A percentile compares a stretch with the other conserved stretches of the same genome.
phyloP scores from a whole-genome alignment of 2,329 filamentous ascomycete species.

The Chaetomium sp. region DNA sequence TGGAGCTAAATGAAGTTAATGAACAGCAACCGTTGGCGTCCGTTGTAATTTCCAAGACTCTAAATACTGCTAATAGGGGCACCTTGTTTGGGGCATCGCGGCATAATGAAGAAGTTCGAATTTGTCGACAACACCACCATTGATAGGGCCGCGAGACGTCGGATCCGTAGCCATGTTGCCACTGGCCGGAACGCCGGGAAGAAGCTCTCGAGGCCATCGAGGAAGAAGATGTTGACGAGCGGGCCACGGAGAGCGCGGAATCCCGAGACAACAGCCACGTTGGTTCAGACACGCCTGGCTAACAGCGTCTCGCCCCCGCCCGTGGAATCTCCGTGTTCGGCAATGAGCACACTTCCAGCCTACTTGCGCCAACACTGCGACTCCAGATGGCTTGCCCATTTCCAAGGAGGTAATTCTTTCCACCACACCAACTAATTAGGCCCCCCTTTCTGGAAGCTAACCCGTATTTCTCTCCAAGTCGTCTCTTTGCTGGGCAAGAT shows the following conservation, averaged over 20 bases:
- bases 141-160: not conserved
- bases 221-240: not conserved
- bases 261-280: not conserved
- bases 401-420: not conserved
- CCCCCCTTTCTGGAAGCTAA: not conserved
- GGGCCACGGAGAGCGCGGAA: not conserved
- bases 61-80: no score
- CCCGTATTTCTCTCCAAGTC: not conserved
- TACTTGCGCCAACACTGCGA: not conserved
- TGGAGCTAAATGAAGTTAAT: no score
- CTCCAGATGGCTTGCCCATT: not conserved
- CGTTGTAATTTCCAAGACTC: no score
- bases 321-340: not conserved
- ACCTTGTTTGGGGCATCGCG: no score
- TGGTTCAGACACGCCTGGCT: not conserved
- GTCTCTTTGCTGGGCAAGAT: conserved; percentile 2
- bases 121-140: conserved; percentile 8
- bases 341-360: not conserved
- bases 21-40: no score
- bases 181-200: conserved; percentile 8
- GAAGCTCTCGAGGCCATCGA: conserved; percentile 7
- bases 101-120: conserved; percentile 4
- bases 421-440: not conserved
- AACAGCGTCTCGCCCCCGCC: not conserved
- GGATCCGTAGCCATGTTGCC: conserved; percentile 11